phyloP scores from a whole-genome alignment of 1,139 yeast species.

The Taphrina pruni region DNA sequence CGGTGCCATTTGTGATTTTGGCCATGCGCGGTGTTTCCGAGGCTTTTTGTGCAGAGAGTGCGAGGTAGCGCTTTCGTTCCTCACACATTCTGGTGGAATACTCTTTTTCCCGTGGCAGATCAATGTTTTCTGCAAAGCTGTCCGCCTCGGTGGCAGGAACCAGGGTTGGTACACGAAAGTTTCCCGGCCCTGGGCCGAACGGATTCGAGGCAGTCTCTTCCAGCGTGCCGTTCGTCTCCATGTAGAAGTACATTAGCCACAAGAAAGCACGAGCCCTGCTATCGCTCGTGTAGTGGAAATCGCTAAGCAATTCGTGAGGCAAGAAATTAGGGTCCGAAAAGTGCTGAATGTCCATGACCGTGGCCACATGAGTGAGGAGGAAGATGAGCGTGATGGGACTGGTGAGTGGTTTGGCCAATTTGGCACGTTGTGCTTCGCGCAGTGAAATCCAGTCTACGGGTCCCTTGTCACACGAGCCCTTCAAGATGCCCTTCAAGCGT shows the following conservation, averaged over 20 bases:
- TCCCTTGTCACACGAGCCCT: constrained; percentile 67
- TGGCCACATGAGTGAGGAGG: constrained; percentile 67
- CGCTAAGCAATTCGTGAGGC: constrained; percentile 30
- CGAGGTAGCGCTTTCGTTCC: constrained; percentile 31
- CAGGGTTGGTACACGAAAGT: constrained; percentile 57
- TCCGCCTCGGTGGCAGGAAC: constrained; percentile 55
- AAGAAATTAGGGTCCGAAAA: constrained; percentile 57
- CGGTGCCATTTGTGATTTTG: background rate
- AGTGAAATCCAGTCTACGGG: constrained; percentile 60
- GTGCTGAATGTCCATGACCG: constrained; percentile 56
- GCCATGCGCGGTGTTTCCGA: constrained; percentile 8
- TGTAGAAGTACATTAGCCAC: constrained; percentile 81
- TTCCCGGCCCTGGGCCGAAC: constrained; percentile 58
- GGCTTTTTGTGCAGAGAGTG: constrained; percentile 28
- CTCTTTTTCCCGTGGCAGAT: constrained; percentile 65
- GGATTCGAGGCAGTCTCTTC: constrained; percentile 67
- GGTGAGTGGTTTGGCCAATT: constrained; percentile 57
- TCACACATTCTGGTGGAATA: constrained; percentile 32
- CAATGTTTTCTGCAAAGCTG: constrained; percentile 62
- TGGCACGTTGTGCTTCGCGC: constrained; percentile 49
- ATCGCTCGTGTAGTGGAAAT: constrained; percentile 62
- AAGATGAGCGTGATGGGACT: constrained; percentile 77
- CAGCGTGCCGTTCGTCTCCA: constrained; percentile 69
- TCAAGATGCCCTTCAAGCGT: constrained; percentile 82
- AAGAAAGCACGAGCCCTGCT: constrained; percentile 74